Evolutionary conservation across 345 rosid species (phyloP), one percentile per base, ranked within the genome.

Genomic region (Heritiera littoralis): DNA sequence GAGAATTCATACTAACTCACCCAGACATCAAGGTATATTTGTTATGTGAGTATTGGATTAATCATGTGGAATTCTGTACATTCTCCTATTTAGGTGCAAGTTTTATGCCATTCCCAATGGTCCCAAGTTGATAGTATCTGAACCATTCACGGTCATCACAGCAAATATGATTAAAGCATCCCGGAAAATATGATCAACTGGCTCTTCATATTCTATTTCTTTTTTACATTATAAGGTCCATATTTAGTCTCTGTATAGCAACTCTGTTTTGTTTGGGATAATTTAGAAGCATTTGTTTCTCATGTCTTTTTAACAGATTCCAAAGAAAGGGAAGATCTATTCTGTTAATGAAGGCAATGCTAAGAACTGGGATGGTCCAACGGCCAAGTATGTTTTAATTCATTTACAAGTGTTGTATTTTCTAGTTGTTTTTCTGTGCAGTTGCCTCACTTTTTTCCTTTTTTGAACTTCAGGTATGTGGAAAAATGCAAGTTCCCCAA

Each of bases 281-380:
- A 38, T 35, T 76, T 58, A 35, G 64, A 49, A 15, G 23, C 32
- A 20, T 41, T 59, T 32, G 30, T 58, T 74, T 74, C 3, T 43
- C 35, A 74, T 73, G 14, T 73, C 15, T 64, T 76, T 54, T 63
- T 43, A 14, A 71, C 75, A 96, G 98, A 96, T 96, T 86, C 99
- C 99, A 15, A 89, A 84, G 83, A 92, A 90, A 84, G 98, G 99
- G 61, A 94, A 89, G 87, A 96, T 96, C 70, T 96, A 96, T 85
- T 96, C 99, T 2, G 98, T 94, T 41, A 96, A 96, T 80, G 99
- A 96, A 91, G 98, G 99, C 80, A 96, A 96, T 92, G 97, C 98
- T 1, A 93, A 83, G 87, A 89, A 92, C 85, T 94, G 99, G 99
- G 98, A 96, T 86, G 89, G 85, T 84, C 98, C 98, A 78, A 96